Conservation (phyloP, 805 yeast genomes). For the Candida ortonii region DNA sequence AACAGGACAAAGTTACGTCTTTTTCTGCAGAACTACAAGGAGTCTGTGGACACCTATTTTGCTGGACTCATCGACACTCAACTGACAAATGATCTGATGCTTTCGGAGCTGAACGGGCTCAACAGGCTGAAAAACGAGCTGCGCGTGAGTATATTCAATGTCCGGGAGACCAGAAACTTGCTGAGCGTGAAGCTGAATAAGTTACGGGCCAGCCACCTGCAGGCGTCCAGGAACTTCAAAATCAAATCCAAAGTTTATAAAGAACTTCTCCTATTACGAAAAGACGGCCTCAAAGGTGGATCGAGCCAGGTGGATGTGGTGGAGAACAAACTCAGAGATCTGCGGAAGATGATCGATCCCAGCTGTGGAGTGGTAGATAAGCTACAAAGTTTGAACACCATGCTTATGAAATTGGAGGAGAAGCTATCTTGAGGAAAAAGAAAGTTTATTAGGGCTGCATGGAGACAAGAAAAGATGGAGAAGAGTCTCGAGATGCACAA, state of each 20-base stretch:
- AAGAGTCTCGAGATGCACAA: too few species aligned
- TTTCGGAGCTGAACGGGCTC: slow-evolving; percentile 28
- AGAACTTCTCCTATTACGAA: slow-evolving; percentile 13
- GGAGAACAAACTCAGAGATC: slow-evolving; percentile 16
- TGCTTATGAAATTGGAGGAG: slow-evolving; percentile 16
- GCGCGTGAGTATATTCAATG: slow-evolving; percentile 29
- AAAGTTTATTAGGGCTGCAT: too few species aligned
- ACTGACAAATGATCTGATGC: slow-evolving; percentile 34
- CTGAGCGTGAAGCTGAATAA: slow-evolving; percentile 20
- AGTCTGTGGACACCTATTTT: slow-evolving; percentile 29
- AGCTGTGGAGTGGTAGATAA: slow-evolving; percentile 27
- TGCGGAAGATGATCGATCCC: slow-evolving; percentile 24
- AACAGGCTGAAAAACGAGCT: slow-evolving; percentile 30
- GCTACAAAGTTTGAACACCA: slow-evolving; percentile 28
- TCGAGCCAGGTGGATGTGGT: slow-evolving; percentile 9
- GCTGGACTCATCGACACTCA: slow-evolving; percentile 34
- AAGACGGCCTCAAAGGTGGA: slow-evolving; percentile 1
- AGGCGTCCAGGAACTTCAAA: slow-evolving; percentile 16
- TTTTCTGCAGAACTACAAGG: slow-evolving; percentile 23
- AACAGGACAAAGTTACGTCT: slow-evolving; percentile 17
- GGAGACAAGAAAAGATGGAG: too few species aligned
- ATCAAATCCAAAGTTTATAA: slow-evolving; percentile 15
- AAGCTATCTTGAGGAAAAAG: too few species aligned
- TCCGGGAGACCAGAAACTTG: slow-evolving; percentile 26
- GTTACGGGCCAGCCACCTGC: slow-evolving; percentile 17